Conservation (phyloP, 345 rosid genomes). For the Aethionema arabicum region DNA sequence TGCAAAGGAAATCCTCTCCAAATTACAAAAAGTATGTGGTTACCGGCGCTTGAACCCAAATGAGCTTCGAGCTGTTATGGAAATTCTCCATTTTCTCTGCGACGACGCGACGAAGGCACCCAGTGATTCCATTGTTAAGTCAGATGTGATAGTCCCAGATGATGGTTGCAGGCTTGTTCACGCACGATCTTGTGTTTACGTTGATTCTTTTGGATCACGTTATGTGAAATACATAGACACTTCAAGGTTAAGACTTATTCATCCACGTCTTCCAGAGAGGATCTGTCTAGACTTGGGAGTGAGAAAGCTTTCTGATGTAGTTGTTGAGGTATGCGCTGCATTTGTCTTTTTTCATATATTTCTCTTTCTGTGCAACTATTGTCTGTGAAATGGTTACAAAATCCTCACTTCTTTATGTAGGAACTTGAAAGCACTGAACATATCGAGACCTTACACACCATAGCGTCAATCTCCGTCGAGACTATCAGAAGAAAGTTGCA, state of each 20-base stretch:
- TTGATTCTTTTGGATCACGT: conserved; percentile 79
- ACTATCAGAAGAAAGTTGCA: conserved; percentile 55
- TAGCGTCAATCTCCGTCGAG: conserved; percentile 57
- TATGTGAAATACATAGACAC: conserved; percentile 68
- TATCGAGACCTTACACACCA: conserved; percentile 52
- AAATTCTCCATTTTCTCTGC: conserved; percentile 67
- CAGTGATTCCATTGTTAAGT: conserved; percentile 40
- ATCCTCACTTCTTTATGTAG: conserved; percentile 43
- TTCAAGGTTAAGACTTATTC: conserved; percentile 77
- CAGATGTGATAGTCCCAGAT: conserved; percentile 78
- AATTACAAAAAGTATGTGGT: conserved; percentile 77
- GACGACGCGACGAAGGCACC: conserved; percentile 44
- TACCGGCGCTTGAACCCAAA: conserved; percentile 89
- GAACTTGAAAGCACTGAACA: conserved; percentile 59
- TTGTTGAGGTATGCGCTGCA: conserved; percentile 60
- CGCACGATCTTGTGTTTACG: conserved; percentile 67
- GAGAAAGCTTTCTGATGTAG: conserved; percentile 85
- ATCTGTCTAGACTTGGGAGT: conserved; percentile 67
- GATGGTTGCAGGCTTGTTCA: conserved; percentile 92
- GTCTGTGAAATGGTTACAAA: conserved; percentile 7
- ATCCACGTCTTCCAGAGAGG: conserved; percentile 72
- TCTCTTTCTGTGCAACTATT: conserved; percentile 6
- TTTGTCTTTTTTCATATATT: not conserved
- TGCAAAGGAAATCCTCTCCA: conserved; percentile 67
- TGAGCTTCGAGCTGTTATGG: conserved; percentile 94